phyloP scores from a whole-genome alignment of 345 rosid species.

The Raphanus raphanistrum region DNA sequence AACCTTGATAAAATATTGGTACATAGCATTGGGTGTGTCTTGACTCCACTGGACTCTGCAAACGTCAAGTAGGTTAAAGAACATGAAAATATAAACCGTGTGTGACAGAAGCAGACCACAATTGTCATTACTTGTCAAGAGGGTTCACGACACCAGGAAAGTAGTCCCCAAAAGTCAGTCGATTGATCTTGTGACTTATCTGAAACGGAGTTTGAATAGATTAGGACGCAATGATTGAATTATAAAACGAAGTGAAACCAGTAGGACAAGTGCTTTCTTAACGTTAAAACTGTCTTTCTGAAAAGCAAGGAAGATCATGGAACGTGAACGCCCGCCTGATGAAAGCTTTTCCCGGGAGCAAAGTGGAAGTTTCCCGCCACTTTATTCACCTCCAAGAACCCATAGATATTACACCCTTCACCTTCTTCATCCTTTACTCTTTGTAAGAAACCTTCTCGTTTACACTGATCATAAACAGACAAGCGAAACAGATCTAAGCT shows the following conservation, averaged over 20 bases:
- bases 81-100: background rate
- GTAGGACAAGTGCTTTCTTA: constrained; percentile 39
- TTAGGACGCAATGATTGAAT: constrained; percentile 23
- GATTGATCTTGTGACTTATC: constrained; percentile 90
- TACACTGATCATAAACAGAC: constrained; percentile 55
- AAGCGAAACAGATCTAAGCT: background rate
- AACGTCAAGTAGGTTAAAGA: constrained; percentile 5
- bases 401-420: constrained; percentile 92
- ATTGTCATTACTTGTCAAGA: constrained; percentile 71
- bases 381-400: constrained; percentile 89
- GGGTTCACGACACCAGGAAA: constrained; percentile 95
- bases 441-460: constrained; percentile 88
- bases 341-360: constrained; percentile 99
- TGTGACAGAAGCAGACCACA: background rate
- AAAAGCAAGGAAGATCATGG: constrained; percentile 81
- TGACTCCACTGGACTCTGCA: constrained; percentile 67
- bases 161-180: constrained; percentile 77
- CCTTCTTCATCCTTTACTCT: constrained; percentile 94
- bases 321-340: constrained; percentile 82
- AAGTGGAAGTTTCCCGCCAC: constrained; percentile 97
- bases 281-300: constrained; percentile 89
- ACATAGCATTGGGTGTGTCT: constrained; percentile 43
- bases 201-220: constrained; percentile 14
- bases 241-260: background rate
- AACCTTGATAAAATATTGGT: constrained; percentile 71